Evolutionary conservation across 1,284 basidiomycete genomes (phyloP), one percentile per base, ranked within the genome.

Genomic region (Thecaphora thlaspeos): DNA sequence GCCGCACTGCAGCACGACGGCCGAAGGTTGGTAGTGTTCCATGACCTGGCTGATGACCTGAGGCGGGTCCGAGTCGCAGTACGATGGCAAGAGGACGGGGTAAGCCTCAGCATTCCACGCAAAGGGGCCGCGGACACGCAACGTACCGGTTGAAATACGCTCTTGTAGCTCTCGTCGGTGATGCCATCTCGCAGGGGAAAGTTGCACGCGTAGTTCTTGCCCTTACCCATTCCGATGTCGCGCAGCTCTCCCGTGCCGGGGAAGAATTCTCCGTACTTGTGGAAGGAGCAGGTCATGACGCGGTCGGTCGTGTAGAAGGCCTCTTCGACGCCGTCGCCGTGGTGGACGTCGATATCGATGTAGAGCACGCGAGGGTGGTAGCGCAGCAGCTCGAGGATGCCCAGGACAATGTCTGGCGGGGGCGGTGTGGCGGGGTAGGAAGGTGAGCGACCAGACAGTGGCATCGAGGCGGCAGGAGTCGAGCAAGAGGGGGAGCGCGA

Each of bases 181-280:
- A 99, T 90, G 3, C 95, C 95, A 74, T 98, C 95, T 55, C 94
- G 84, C 37, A 99, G 76, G 0, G 95, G 95, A 60, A 98, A 93
- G 78, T 99, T 99, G 48, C 94, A 82, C 0, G 95, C 84, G 77
- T 96, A 96, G 68, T 65, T 64, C 39, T 77, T 76, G 19, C 77
- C 77, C 79, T 93, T 93, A 66, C 88, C 86, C 26, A 93, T 88
- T 2, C 94, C 94, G 38, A 88, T 87, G 76, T 98, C 95, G 87
- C 93, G 83, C 39, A 98, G 81, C 79, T 96, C 94, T 28, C 95
- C 95, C 1, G 95, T 99, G 12, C 95, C 95, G 18, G 95, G 95
- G 81, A 99, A 99, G 80, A 91, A 99, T 79, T 99, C 95, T 43
- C 95, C 95, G 71, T 96, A 99, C 80, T 98, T 98, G 80, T 99